Base-by-base conservation (phyloP, 2,329 filamentous ascomycete species). In the Fonsecaea nubica region DNA sequence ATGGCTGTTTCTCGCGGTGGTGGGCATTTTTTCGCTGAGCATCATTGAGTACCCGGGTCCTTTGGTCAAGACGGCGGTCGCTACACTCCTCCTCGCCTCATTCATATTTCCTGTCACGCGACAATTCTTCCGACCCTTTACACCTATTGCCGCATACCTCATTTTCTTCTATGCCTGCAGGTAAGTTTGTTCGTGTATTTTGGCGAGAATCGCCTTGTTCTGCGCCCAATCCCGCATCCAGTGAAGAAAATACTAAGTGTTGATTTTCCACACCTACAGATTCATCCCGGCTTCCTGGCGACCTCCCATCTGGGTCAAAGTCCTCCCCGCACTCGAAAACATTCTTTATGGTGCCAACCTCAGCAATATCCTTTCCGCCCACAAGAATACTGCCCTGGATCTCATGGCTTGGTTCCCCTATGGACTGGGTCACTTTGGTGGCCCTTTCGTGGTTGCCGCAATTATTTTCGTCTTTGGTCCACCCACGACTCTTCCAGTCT, bases 301-400 rank as follows among this genome's bases (percentile, higher is more conserved):
- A 72, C 93, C 93, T 66, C 90, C 92, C 69, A 97, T 97, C 74
- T 97, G 93, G 92, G 94, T 97, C 72, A 92, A 93, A 75, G 92
- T 98, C 33, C 86, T 98, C 40, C 94, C 94, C 4, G 92, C 94
- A 18, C 87, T 98, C 70, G 94, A 98, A 81, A 97, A 98, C 79
- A 95, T 98, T 69, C 85, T 98, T 38, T 98, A 97, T 77, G 94
- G 94, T 73, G 93, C 93, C 69, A 97, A 97, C 80, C 85, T 97
- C 65, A 96, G 92, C 81, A 97, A 97, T 79, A 96, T 97, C 75
- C 87, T 98, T 62, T 96, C 93, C 13, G 92, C 92, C 54, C 92
- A 97, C 81, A 92, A 94, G 74, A 89, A 91, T 78, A 87, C 90
- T 6, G 83, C 92, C 57, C 87, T 97, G 64, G 93, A 97, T 76